A percentile compares a stretch with the other conserved stretches of the same genome.
phyloP scores from a whole-genome alignment of 2,329 filamentous ascomycete species.

The Fusarium caatingaense region DNA sequence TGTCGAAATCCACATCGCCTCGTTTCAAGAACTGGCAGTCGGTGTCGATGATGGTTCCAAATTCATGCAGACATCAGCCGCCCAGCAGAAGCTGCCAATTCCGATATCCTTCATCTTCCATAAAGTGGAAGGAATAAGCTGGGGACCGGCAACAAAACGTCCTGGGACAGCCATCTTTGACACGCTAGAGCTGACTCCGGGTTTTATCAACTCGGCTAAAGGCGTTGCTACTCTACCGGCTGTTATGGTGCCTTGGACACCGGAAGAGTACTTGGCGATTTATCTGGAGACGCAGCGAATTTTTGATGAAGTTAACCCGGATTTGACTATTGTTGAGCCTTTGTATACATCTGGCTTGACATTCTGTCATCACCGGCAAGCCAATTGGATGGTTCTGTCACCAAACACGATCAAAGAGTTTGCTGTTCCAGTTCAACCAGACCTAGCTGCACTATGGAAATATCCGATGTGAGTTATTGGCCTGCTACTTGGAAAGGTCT shows the following conservation, averaged over 20 bases:
- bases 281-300: neutral
- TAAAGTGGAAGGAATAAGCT: neutral
- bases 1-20: neutral
- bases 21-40: neutral
- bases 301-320: neutral
- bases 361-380: neutral
- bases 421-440: neutral
- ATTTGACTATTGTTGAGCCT: neutral
- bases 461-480: neutral
- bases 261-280: neutral
- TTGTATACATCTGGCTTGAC: neutral
- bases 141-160: neutral
- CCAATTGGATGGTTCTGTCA: neutral
- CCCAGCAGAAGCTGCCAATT: neutral
- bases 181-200: neutral
- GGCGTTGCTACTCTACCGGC: neutral
- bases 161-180: neutral
- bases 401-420: neutral
- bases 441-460: neutral
- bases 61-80: neutral
- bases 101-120: neutral
- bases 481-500: accelerated
- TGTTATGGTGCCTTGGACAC: neutral
- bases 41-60: neutral
- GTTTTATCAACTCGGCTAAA: neutral